Evolutionary conservation across 2,329 filamentous ascomycete genomes (phyloP).

Genomic region (Zymoseptoria pseudotritici): DNA sequence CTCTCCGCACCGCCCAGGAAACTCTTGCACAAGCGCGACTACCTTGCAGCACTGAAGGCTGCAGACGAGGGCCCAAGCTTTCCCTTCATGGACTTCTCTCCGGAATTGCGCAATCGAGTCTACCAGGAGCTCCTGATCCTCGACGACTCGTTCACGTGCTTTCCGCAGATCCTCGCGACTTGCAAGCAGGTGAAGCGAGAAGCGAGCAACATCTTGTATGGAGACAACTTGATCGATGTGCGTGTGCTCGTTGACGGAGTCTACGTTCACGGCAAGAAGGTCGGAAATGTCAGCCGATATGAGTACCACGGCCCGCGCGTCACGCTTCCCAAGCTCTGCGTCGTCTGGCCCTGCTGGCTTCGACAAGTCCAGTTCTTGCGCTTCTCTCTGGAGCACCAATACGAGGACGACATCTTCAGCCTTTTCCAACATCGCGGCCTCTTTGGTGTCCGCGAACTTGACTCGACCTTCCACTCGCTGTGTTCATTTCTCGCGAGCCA

Average conservation of each 20-base stretch:
- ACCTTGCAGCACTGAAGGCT: background rate
- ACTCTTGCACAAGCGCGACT: background rate
- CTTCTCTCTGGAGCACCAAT: too few species aligned
- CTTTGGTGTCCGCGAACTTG: too few species aligned
- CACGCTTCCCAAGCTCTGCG: too few species aligned
- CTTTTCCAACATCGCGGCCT: too few species aligned
- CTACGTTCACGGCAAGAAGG: constrained; percentile 2
- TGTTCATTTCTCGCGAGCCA: too few species aligned
- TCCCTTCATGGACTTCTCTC: background rate
- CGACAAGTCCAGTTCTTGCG: too few species aligned
- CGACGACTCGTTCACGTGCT: constrained; percentile 24
- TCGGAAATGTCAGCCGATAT: too few species aligned
- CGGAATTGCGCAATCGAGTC: constrained; percentile 7
- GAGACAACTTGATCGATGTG: constrained; percentile 41
- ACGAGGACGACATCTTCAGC: too few species aligned
- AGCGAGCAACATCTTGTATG: constrained; percentile 38
- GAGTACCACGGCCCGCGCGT: too few species aligned
- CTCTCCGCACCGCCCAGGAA: too few species aligned
- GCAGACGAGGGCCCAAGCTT: background rate
- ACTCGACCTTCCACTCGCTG: too few species aligned
- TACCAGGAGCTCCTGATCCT: constrained; percentile 8
- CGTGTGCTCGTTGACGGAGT: constrained; percentile 24
- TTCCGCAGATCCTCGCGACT: constrained; percentile 33
- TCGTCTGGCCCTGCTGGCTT: too few species aligned
- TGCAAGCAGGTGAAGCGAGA: constrained; percentile 35